Percentiles rank a stretch among this genome's conserved stretches.
phyloP scores from a whole-genome alignment of 495 filamentous ascomycete species.

The Thozetella sp. region DNA sequence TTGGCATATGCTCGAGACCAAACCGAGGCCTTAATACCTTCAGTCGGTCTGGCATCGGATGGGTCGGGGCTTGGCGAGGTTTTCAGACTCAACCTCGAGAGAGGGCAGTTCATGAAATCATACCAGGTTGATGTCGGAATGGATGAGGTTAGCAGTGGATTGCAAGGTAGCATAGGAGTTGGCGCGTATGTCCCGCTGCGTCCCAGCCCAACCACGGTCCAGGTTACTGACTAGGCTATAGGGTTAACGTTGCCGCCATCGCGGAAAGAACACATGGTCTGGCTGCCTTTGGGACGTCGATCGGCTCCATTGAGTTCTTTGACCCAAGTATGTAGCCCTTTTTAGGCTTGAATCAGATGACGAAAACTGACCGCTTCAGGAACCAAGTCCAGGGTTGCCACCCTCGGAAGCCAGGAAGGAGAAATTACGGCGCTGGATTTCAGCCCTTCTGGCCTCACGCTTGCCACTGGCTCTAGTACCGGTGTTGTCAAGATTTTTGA shows the following conservation, averaged over 20 bases:
- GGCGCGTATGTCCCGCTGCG: constrained; percentile 53
- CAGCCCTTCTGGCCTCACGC: constrained; percentile 77
- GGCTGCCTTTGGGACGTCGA: constrained; percentile 90
- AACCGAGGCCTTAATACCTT: constrained; percentile 83
- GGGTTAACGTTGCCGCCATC: constrained; percentile 85
- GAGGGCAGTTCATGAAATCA: constrained; percentile 83
- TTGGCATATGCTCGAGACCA: constrained; percentile 82
- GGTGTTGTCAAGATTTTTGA: constrained; percentile 94
- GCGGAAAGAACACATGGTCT: constrained; percentile 91
- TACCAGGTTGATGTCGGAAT: constrained; percentile 81
- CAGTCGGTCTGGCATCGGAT: constrained; percentile 84
- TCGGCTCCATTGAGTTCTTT: constrained; percentile 97
- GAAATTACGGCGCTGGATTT: constrained; percentile 90
- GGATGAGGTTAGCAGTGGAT: constrained; percentile 68
- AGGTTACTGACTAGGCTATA: background rate
- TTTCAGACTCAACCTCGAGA: constrained; percentile 82
- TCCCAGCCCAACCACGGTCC: background rate
- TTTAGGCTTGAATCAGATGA: background rate
- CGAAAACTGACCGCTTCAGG: background rate
- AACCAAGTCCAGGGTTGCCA: constrained; percentile 73
- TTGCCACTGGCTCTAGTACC: constrained; percentile 85
- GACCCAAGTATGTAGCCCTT: constrained; percentile 64
- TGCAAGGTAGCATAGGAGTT: constrained; percentile 81
- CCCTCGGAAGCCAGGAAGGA: constrained; percentile 64
- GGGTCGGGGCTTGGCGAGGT: constrained; percentile 78